These are phyloP conservation scores for Gossypium bickii DNA, from an alignment of 345 rosid species.

Conservation along the genomic window DNA sequence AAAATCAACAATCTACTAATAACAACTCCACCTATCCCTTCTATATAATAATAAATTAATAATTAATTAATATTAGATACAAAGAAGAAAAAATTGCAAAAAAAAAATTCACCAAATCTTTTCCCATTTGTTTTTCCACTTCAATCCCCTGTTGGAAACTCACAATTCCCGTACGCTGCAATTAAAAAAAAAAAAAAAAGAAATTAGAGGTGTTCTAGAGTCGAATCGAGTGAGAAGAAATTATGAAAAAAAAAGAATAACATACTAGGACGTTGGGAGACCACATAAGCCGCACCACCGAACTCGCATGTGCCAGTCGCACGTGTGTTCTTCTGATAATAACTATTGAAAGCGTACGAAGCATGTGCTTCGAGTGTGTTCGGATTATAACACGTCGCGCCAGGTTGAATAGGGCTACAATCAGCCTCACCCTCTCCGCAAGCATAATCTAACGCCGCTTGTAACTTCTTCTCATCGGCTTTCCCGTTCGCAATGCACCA, in stretches of 20 bases:
- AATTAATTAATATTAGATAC: background rate
- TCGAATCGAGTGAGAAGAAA: accelerated
- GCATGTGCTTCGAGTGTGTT: conserved; percentile 70
- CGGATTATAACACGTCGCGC: conserved; percentile 63
- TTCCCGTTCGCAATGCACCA: conserved; percentile 79
- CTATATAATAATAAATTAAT: too few relatives aligned
- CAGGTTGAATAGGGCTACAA: conserved; percentile 72
- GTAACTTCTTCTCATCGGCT: conserved; percentile 41
- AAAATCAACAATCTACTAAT: too few relatives aligned
- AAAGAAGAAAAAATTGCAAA: background rate
- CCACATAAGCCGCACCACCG: conserved; percentile 68
- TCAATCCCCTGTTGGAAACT: conserved; percentile 44
- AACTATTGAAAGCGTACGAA: conserved; percentile 84
- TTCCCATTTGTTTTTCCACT: conserved; percentile 11
- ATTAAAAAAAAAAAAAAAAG: background rate
- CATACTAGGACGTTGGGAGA: conserved; percentile 67
- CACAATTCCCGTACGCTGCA: conserved; percentile 56
- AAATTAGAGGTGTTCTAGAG: accelerated
- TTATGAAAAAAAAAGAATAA: background rate
- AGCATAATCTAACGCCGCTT: conserved; percentile 69
- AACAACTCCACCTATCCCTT: too few relatives aligned
- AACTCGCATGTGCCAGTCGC: conserved; percentile 61
- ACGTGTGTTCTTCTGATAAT: conserved; percentile 72
- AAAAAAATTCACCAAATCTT: conserved; percentile 11
- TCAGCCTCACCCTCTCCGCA: conserved; percentile 92